These are phyloP conservation scores for Lizonia empirigonia DNA, from an alignment of 2,329 filamentous ascomycete genomes.

Conservation along the genomic window DNA sequence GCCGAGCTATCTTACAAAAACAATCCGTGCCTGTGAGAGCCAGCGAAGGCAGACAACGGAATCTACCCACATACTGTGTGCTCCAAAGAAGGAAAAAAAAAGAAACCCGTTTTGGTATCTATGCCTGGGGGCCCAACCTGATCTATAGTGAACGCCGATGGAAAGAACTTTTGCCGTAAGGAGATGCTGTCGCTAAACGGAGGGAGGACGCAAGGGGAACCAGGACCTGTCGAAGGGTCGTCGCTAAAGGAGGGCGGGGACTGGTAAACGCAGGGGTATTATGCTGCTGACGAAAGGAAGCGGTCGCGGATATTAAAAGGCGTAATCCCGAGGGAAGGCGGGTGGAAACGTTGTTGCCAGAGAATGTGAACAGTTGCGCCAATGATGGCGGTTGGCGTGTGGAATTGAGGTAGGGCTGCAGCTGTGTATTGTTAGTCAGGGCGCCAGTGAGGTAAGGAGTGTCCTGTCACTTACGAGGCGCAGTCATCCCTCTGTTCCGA, in stretches of 20 bases:
- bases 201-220: conserved; percentile 29
- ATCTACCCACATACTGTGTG: conserved; percentile 44
- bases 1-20: conserved; percentile 44
- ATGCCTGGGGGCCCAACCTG: conserved; percentile 47
- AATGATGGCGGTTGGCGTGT: conserved; percentile 21
- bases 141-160: conserved; percentile 48
- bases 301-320: conserved; percentile 45
- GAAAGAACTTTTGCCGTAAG: conserved; percentile 43
- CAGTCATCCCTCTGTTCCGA: conserved; percentile 41
- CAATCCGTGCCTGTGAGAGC: conserved; percentile 35
- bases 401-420: conserved; percentile 34
- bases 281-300: conserved; percentile 44
- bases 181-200: conserved; percentile 44
- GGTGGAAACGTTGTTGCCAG: conserved; percentile 13
- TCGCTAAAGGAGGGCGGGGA: conserved; percentile 31
- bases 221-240: conserved; percentile 14
- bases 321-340: conserved; percentile 38
- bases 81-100: conserved; percentile 29
- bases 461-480: conserved; percentile 43
- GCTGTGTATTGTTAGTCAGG: conserved; percentile 36
- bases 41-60: conserved; percentile 43
- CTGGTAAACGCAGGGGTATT: conserved; percentile 45
- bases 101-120: conserved; percentile 49
- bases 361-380: conserved; percentile 15
- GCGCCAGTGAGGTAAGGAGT: conserved; percentile 35